Evolutionary conservation across 2,329 filamentous ascomycete genomes (phyloP), one percentile per base, ranked within the genome.

Genomic region (Apiospora rasikravindrae): DNA sequence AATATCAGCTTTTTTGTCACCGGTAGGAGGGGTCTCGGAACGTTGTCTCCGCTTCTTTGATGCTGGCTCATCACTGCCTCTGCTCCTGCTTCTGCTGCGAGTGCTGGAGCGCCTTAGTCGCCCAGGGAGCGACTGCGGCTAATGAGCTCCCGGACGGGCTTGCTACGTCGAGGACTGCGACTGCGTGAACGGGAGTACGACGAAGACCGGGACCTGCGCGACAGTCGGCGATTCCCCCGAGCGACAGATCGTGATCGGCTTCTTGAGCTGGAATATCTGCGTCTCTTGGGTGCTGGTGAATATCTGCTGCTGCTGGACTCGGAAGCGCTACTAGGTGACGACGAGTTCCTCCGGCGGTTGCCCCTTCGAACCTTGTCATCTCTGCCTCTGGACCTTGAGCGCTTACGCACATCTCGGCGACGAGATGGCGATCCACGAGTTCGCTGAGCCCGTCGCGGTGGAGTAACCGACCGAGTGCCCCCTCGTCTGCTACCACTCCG

Each of bases 1-100:
- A 86, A 81, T 82, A 89, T 91, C 88, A 90, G 86, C 87, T 80
- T 85, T 86, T 82, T 83, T 88, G 81, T 85, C 81, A 83, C 83
- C 85, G 78, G 80, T 80, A 80, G 83, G 84, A 81, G 85, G 84
- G 78, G 87, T 87, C 79, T 83, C 83, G 74, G 87, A 87, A 75
- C 88, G 88, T 75, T 83, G 83, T 79, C 85, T 88, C 76, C 83
- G 84, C 79, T 86, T 86, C 79, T 86, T 86, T 75, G 84, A 85
- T 74, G 81, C 81, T 74, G 77, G 81, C 74, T 72, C 71, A 72
- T 74, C 73, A 74, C 75, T 77, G 71, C 33, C 57, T 64, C 57
- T 22, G 66, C 70, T 74, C 71, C 74, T 74, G 74, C 66, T 75
- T 66, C 72, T 78, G 77, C 78, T 82, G 71, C 74, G 83, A 75